Percentiles rank a stretch among this genome's conserved stretches.
These are phyloP conservation scores for Aureobasidium sp. DNA, from an alignment of 2,329 filamentous ascomycete genomes.

Conservation along the genomic window DNA sequence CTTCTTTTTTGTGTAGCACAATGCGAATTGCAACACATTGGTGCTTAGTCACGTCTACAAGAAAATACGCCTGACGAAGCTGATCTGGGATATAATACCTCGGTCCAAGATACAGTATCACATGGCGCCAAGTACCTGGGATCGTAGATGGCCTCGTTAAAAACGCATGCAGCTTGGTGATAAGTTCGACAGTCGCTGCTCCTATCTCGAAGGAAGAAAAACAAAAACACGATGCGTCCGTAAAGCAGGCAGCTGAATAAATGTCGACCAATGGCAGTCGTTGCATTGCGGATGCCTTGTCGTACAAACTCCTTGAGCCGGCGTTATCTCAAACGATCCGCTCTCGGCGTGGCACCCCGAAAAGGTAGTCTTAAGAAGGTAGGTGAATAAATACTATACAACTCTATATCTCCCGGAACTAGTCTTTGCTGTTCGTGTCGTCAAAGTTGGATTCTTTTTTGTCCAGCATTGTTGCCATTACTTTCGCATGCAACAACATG, in stretches of 20 bases:
- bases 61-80: background rate
- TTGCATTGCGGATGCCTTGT: constrained; percentile 1
- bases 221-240: background rate
- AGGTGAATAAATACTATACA: background rate
- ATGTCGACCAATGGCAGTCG: background rate
- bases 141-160: background rate
- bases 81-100: background rate
- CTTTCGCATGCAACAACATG: background rate
- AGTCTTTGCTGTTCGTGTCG: background rate
- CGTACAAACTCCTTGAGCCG: background rate
- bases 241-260: constrained; percentile 5
- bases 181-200: background rate
- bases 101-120: background rate
- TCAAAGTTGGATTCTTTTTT: background rate
- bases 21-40: too few species aligned
- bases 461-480: background rate
- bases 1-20: too few species aligned
- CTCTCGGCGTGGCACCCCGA: background rate
- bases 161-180: background rate
- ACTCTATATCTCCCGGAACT: background rate
- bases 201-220: background rate
- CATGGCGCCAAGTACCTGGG: background rate
- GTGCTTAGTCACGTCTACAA: background rate
- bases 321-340: background rate
- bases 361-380: background rate